Evolutionary conservation across 306 rosid species (phyloP).

Genomic region (Inga oerstediana): DNA sequence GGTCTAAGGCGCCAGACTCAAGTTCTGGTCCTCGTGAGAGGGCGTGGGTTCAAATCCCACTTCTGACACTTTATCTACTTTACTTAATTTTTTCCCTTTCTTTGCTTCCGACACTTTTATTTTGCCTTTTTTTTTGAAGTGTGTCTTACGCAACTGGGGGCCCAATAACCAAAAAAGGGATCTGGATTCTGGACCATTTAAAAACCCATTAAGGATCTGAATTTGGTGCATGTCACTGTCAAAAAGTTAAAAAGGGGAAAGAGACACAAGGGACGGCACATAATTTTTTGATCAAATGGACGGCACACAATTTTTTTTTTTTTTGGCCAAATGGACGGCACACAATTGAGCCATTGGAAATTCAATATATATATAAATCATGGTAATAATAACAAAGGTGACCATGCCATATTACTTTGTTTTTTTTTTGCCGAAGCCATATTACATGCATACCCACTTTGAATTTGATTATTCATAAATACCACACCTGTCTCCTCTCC

Average conservation of each 20-base stretch:
- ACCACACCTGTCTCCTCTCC: not conserved
- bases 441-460: too few relatives aligned
- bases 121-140: not conserved
- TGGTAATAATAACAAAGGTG: not conserved
- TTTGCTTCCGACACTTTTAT: not conserved
- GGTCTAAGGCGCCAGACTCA: conserved; percentile 31
- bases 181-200: not conserved
- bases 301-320: not conserved
- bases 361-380: too few relatives aligned
- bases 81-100: not conserved
- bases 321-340: not conserved
- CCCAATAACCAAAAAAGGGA: not conserved
- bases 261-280: not conserved
- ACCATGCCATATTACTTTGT: not conserved
- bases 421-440: too few relatives aligned
- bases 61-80: not conserved
- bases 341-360: not conserved
- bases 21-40: conserved; percentile 28
- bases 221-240: not conserved
- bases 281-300: not conserved
- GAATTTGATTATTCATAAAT: not conserved
- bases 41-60: conserved; percentile 31
- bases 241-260: not conserved
- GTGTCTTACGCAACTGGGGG: not conserved
- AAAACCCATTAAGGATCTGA: not conserved